Evolutionary conservation across 129 eudicot species (phyloP), one percentile per base, ranked within the genome.

Genomic region (Saposhnikovia divaricata): DNA sequence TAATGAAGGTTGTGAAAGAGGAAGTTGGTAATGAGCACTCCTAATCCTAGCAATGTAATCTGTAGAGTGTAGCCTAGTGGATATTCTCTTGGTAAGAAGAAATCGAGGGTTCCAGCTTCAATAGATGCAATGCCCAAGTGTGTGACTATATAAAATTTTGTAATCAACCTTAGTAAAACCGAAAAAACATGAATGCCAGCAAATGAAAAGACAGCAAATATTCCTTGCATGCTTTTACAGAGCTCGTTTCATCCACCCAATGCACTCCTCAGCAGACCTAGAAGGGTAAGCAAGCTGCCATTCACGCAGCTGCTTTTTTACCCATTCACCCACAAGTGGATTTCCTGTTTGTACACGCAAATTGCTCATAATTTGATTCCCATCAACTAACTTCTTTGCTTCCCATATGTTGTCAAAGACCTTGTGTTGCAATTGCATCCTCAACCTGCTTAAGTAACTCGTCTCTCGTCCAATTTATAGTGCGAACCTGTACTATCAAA

Each of bases 391-490:
- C 25, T 92, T 93, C 63, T 90, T 91, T 74, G 83, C 6, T 75
- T 89, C 93, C 98, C 97, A 94, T 9, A 93, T 79, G 40, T 87
- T 87, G 43, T 40, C 43, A 34, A 40, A 40, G 57, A 89, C 93
- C 91, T 76, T 84, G 79, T 40, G 78, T 85, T 66, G 76, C 25
- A n/a, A 94, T 84, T 72, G 80, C 88, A 74, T 86, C 80, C 82
- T 88, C 93, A 42, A 86, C 81, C 57, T 63, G 81, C 80, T 74
- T 79, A 81, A 81, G 90, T 74, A 87, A 31, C 89, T 89, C 80
- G 87, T 84, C 84, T 46, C 89, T 89, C 80, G 87, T 84, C 84
- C 53, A 90, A 55, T 76, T 82, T 82, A 28, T 68, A 25, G 31
- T 80, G 82, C 69, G 77, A 74, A 14, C 76, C 78, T 39, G 50